Percentiles rank a stretch among this genome's conserved stretches.
Evolutionary conservation across 805 yeast species (phyloP).

Genomic region (Hanseniaspora meyeri): DNA sequence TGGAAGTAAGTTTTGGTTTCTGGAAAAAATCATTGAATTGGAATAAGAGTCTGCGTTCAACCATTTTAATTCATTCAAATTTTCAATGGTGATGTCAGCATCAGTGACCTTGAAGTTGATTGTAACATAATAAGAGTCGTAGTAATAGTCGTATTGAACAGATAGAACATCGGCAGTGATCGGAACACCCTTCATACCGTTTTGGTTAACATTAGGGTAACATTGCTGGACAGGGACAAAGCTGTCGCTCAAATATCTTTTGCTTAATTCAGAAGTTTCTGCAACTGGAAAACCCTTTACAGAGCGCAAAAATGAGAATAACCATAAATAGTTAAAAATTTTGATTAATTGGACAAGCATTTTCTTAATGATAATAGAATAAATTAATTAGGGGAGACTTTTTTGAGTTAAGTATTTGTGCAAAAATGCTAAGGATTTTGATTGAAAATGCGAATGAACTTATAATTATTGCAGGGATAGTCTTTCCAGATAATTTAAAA

Average conservation of each 20-base stretch:
- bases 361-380: neutral
- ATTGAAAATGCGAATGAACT: neutral
- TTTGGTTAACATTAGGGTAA: neutral
- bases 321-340: neutral
- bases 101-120: slow-evolving; percentile 5
- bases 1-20: neutral
- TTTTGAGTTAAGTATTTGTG: neutral
- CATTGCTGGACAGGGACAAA: slow-evolving; percentile 1
- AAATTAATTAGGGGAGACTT: neutral
- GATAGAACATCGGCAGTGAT: slow-evolving; percentile 7
- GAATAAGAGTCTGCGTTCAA: neutral
- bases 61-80: slow-evolving; percentile 8
- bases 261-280: neutral
- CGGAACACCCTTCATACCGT: slow-evolving; percentile 12
- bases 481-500: neutral
- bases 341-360: neutral
- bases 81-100: neutral
- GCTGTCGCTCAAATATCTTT: neutral
- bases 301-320: neutral
- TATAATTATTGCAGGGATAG: neutral
- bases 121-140: neutral
- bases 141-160: neutral
- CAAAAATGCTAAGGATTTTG: neutral
- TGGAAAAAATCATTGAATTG: neutral
- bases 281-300: neutral